phyloP scores from a whole-genome alignment of 179 eudicot species.

The Silene noctiflora region DNA sequence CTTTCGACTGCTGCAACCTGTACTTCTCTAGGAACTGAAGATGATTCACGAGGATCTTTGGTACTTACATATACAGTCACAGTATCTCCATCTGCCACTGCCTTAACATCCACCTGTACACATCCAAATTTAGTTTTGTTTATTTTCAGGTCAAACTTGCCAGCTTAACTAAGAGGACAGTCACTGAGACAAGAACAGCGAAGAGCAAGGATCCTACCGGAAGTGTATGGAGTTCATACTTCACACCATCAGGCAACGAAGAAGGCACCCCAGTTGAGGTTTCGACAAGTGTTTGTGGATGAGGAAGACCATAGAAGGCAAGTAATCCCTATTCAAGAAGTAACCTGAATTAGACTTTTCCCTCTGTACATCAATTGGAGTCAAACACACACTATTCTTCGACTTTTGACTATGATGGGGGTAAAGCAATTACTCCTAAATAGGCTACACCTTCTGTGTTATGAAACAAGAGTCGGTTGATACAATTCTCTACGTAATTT shows the following conservation, averaged over 20 bases:
- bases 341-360: conserved; percentile 3
- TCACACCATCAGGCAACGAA: conserved; percentile 56
- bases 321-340: conserved; percentile 61
- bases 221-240: conserved; percentile 73
- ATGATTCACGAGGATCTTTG: conserved; percentile 71
- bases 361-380: not conserved
- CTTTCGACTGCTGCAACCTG: conserved; percentile 63
- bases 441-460: not conserved
- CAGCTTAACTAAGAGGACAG: conserved; percentile 9
- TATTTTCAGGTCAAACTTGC: conserved; percentile 10
- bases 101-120: conserved; percentile 73
- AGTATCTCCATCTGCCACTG: conserved; percentile 97
- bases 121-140: not conserved
- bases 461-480: not conserved
- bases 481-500: not conserved
- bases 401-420: not conserved
- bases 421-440: not conserved
- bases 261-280: conserved; percentile 43
- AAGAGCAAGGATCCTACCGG: conserved; percentile 51
- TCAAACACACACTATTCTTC: not conserved
- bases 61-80: conserved; percentile 83
- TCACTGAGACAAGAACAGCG: not conserved
- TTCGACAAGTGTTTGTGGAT: conserved; percentile 53
- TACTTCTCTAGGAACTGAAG: conserved; percentile 70
- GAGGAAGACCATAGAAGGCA: conserved; percentile 77